Percentiles rank a stretch among this genome's conserved stretches.
Evolutionary conservation across 2,329 filamentous ascomycete species (phyloP).

Genomic region (Exophiala spinifera): DNA sequence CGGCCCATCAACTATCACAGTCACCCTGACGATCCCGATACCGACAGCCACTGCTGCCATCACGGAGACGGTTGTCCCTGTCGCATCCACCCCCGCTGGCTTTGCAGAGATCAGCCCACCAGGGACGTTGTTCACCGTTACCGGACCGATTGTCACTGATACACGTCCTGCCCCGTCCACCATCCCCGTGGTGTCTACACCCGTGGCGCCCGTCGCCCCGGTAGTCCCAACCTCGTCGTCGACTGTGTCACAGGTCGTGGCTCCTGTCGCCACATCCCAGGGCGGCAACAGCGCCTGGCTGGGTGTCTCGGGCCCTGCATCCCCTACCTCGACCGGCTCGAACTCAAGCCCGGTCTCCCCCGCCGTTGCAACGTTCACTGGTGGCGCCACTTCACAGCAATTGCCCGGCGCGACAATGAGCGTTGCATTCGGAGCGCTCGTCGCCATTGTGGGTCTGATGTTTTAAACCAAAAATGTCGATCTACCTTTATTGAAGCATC

Average conservation of each 20-base stretch:
- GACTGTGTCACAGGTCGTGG: background rate
- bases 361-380: slow-evolving; percentile 21
- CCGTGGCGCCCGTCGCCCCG: slow-evolving; percentile 1
- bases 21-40: slow-evolving; percentile 19
- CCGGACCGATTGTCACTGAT: background rate
- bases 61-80: slow-evolving; percentile 15
- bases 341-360: background rate
- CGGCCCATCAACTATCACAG: slow-evolving; percentile 26
- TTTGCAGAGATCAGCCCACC: background rate
- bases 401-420: slow-evolving; percentile 20
- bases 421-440: slow-evolving; percentile 20
- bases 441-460: slow-evolving; percentile 24
- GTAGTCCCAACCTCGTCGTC: background rate
- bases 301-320: background rate
- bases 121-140: background rate
- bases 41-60: slow-evolving; percentile 17
- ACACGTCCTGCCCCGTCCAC: background rate
- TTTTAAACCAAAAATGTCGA: slow-evolving; percentile 7
- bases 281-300: background rate
- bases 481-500: no score
- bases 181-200: slow-evolving; percentile 3
- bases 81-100: slow-evolving; percentile 3
- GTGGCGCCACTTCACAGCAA: slow-evolving; percentile 21
- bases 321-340: background rate
- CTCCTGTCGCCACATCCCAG: background rate